Conservation (phyloP, 2,329 filamentous ascomycete species). For the Ceratocystis lukuohia region DNA sequence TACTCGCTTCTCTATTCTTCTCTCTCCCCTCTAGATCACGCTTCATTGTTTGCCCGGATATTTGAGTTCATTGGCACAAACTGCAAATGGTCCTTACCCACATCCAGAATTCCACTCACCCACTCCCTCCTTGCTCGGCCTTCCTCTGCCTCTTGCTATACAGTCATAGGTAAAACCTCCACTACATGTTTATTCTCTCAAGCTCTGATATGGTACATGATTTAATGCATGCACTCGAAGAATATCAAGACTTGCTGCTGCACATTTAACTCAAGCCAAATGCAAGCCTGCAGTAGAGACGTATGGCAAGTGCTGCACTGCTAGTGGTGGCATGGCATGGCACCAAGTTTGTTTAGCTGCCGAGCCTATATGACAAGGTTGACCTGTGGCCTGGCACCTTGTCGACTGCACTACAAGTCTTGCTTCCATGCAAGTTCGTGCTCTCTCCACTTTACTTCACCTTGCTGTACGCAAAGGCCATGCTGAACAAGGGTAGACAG, state of each 20-base stretch:
- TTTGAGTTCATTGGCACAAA: background rate
- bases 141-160: background rate
- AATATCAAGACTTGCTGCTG: background rate
- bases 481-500: background rate
- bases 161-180: background rate
- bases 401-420: background rate
- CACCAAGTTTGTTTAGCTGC: background rate
- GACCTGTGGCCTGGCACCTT: background rate
- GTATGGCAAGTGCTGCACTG: constrained; percentile 4
- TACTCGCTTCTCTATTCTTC: background rate
- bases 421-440: constrained; percentile 3
- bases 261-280: constrained; percentile 1
- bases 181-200: background rate
- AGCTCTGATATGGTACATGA: background rate
- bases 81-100: background rate
- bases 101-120: background rate
- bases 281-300: constrained; percentile 1
- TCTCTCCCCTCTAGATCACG: background rate
- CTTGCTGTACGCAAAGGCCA: background rate
- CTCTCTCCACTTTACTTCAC: background rate
- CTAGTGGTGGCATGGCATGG: background rate
- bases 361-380: constrained; percentile 1
- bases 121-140: background rate
- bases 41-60: background rate
- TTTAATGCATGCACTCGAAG: background rate